Evolutionary conservation across 2,329 filamentous ascomycete genomes (phyloP).

Genomic region (Ceratocystis eucalypticola): DNA sequence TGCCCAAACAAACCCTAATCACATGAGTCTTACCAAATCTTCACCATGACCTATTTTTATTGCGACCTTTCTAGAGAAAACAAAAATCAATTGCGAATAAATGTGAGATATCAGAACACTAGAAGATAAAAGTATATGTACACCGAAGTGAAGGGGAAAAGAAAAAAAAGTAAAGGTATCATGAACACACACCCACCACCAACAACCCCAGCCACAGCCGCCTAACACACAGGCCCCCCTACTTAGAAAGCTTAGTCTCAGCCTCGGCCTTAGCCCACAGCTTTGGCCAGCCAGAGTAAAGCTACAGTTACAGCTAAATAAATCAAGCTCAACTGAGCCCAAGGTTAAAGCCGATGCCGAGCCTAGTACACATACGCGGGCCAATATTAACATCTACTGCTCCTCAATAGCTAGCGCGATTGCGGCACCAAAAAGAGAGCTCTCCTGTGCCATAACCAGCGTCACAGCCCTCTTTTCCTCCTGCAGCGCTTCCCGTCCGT

Average conservation of each 20-base stretch:
- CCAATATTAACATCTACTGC: conserved; percentile 18
- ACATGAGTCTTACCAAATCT: too few relatives aligned
- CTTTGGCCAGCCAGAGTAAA: background rate
- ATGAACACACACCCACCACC: background rate
- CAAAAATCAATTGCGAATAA: too few relatives aligned
- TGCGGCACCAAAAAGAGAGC: conserved; percentile 60
- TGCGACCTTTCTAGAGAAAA: too few relatives aligned
- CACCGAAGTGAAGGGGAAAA: background rate
- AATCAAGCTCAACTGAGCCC: background rate
- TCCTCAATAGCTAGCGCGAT: conserved; percentile 46
- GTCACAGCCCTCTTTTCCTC: conserved; percentile 32
- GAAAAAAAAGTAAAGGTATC: background rate
- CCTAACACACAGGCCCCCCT: background rate
- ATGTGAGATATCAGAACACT: background rate
- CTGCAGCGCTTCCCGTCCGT: conserved; percentile 9
- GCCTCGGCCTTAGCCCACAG: background rate
- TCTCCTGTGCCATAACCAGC: conserved; percentile 57
- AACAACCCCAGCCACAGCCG: background rate
- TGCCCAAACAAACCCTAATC: too few relatives aligned
- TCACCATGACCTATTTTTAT: too few relatives aligned
- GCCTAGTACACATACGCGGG: background rate
- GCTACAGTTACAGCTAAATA: background rate
- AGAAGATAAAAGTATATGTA: conserved; percentile 1
- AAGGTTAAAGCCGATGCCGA: background rate
- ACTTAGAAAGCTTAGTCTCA: background rate